Evolutionary conservation across 1,284 basidiomycete genomes (phyloP).

Genomic region (Leucoagaricus sp.): DNA sequence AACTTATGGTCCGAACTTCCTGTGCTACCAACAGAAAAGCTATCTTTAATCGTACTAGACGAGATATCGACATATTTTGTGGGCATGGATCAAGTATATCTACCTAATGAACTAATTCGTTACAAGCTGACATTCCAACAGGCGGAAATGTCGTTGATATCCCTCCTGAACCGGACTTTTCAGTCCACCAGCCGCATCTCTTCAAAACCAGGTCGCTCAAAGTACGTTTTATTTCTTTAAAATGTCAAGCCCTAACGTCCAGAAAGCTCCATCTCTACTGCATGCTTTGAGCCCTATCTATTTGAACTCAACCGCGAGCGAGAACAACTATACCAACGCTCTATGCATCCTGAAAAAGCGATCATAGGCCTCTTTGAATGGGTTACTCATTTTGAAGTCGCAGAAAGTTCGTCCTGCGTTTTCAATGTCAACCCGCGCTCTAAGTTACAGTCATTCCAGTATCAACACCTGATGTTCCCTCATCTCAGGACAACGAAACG

Average conservation of each 20-base stretch:
- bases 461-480: slow-evolving; percentile 22
- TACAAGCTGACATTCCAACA: neutral
- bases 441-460: neutral
- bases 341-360: neutral
- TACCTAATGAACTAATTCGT: slow-evolving; percentile 2
- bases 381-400: slow-evolving; percentile 1
- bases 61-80: slow-evolving; percentile 65
- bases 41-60: slow-evolving; percentile 58
- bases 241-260: neutral
- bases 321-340: neutral
- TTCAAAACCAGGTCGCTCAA: neutral
- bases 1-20: slow-evolving; percentile 7
- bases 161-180: slow-evolving; percentile 3
- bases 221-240: neutral
- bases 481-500: slow-evolving; percentile 25
- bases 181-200: slow-evolving; percentile 3
- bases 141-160: neutral
- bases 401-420: neutral
- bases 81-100: slow-evolving; percentile 24
- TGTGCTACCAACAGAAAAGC: slow-evolving; percentile 39
- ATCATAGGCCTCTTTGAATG: neutral
- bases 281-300: slow-evolving; percentile 8
- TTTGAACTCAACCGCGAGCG: neutral
- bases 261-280: slow-evolving; percentile 4
- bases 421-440: neutral